Conservation (phyloP, 768 basidiomycete genomes). For the Naematelia aurantialba region DNA sequence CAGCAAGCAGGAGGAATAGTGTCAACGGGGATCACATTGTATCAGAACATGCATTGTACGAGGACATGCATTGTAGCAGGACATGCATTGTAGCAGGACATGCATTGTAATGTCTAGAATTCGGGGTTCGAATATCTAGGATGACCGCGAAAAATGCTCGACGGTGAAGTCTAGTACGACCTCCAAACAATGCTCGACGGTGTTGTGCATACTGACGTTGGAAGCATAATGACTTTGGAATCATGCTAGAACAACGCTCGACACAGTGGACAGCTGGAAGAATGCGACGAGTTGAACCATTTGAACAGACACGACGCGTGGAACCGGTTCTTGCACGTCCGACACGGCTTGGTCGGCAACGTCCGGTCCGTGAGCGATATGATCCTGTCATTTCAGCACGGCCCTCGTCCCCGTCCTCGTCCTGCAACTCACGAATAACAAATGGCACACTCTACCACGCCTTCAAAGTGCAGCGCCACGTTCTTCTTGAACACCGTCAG, state of each 20-base stretch:
- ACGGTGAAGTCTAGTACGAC: too few species aligned
- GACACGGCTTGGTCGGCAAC: constrained; percentile 84
- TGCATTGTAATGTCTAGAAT: neutral
- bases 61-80: neutral
- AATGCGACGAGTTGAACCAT: constrained; percentile 58
- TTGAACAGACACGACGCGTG: constrained; percentile 89
- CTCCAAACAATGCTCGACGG: too few species aligned
- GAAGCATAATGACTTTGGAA: too few species aligned
- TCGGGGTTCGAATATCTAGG: too few species aligned
- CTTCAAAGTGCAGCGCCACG: constrained; percentile 86
- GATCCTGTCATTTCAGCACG: constrained; percentile 58
- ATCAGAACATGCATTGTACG: too few species aligned
- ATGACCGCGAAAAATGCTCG: too few species aligned
- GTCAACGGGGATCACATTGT: too few species aligned
- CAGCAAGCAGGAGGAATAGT: neutral
- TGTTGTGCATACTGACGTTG: too few species aligned
- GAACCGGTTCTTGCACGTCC: constrained; percentile 90
- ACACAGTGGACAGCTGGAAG: constrained; percentile 85
- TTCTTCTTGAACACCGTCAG: constrained; percentile 89
- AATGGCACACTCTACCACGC: constrained; percentile 95
- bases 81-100: neutral
- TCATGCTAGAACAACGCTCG: constrained; percentile 57
- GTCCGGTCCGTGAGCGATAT: constrained; percentile 84
- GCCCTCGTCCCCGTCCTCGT: neutral
- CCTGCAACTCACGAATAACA: constrained; percentile 40